Percentiles rank a stretch among this genome's conserved stretches.
phyloP scores from a whole-genome alignment of 352 stramenopile genomes.

The Pythium sukuiense region DNA sequence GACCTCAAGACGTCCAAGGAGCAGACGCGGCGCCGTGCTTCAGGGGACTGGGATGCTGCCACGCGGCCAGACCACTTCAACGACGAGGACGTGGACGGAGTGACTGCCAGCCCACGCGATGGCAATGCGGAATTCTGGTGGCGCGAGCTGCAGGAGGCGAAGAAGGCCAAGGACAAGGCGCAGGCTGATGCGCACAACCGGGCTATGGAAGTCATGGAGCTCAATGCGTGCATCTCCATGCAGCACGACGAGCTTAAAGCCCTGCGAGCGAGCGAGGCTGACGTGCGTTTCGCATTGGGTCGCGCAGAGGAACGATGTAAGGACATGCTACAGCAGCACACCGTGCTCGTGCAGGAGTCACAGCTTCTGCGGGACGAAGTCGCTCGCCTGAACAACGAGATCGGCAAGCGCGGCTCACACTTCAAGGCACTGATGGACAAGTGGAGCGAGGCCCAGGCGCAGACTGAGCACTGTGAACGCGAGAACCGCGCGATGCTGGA shows the following conservation, averaged over 20 bases:
- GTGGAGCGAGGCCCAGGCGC: constrained; percentile 64
- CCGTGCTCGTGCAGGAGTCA: constrained; percentile 53
- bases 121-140: constrained; percentile 46
- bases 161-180: constrained; percentile 55
- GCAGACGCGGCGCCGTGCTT: constrained; percentile 18
- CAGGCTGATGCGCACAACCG: constrained; percentile 53
- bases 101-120: constrained; percentile 20
- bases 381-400: constrained; percentile 46
- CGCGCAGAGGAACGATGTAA: constrained; percentile 47
- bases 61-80: neutral
- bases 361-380: constrained; percentile 56
- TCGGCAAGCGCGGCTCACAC: constrained; percentile 55
- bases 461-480: constrained; percentile 55
- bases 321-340: constrained; percentile 47
- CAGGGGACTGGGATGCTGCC: constrained; percentile 19
- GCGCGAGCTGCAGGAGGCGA: constrained; percentile 59
- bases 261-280: constrained; percentile 39
- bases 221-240: constrained; percentile 77
- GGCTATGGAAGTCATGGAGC: constrained; percentile 64
- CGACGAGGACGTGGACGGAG: neutral
- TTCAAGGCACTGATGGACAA: constrained; percentile 74
- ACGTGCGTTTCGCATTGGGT: constrained; percentile 39
- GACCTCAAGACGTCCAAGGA: constrained; percentile 46
- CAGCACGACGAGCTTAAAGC: constrained; percentile 68
- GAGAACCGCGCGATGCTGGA: constrained; percentile 53